Base-by-base conservation (phyloP, 257 asterid genomes). In the Primulina eburnea region DNA sequence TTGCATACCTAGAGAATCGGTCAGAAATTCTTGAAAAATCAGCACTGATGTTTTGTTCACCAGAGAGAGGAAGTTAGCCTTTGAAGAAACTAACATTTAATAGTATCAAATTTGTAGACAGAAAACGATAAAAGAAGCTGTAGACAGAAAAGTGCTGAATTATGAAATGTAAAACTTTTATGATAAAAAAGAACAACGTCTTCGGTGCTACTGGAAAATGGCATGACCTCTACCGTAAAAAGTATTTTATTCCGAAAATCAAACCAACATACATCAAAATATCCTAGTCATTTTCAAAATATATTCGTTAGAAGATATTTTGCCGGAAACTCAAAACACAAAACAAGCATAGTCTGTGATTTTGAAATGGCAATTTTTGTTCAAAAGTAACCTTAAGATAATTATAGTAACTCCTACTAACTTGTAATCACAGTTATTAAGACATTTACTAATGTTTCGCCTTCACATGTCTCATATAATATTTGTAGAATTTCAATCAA, bases 1-100 rank as follows among this genome's bases (percentile, higher is more conserved):
- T 88, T 71, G 99, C 86, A 64, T 90, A 86, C 85, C 97, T 94
- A 74, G 57, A 82, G 61, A 73, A 75, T 65, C 73, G 79, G 63
- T 67, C 77, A 40, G 67, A 72, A 68, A n/a, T 52, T 59, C 56
- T 70, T 72, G 53, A 73, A 18, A 55, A 50, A 53, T 37, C 53
- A 62, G 50, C 2, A 20, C 50, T 17, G 18, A 38, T 58, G 55
- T 47, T 47, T 47, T 0, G 2, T 14, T 47, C 55, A 47, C 55
- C 52, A 40, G 4, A 33, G 52, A 47, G 18, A 47, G 52, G 10
- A 18, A 12, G 55, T 1, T 47, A 14, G 18, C 18, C 55, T 47
- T 4, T 14, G 18, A 4, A 12, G 17, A 9, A 11, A 40, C 11
- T 0, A 11, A 40, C 52, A 40, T 11, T 28, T 3, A 4, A 11